These are phyloP conservation scores for Priceomyces carsonii DNA, from an alignment of 805 yeast genomes.

Conservation along the genomic window DNA sequence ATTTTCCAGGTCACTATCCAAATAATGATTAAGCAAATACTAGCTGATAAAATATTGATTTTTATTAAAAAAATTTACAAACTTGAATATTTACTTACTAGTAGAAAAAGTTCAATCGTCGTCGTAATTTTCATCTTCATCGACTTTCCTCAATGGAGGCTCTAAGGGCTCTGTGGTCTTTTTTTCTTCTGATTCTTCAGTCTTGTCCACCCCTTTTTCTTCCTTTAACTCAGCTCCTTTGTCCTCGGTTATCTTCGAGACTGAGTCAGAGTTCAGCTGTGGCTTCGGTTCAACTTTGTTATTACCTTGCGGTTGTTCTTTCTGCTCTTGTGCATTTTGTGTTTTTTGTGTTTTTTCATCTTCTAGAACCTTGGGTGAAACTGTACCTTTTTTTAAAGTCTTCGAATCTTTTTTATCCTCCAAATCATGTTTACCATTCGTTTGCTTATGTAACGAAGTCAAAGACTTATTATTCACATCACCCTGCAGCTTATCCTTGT, in stretches of 20 bases:
- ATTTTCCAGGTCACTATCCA: too few species aligned
- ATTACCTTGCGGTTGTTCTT: slow-evolving; percentile 13
- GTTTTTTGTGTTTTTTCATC: too few species aligned
- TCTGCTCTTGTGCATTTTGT: not conserved
- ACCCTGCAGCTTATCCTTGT: not conserved
- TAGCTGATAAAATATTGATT: too few species aligned
- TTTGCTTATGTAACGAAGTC: too few species aligned
- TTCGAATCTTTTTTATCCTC: slow-evolving; percentile 38
- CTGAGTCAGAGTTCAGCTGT: slow-evolving; percentile 2
- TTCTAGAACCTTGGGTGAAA: slow-evolving; percentile 1
- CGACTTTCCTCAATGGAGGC: slow-evolving; percentile 47
- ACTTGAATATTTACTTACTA: too few species aligned
- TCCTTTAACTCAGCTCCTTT: too few species aligned
- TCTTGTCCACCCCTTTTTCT: too few species aligned
- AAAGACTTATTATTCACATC: too few species aligned
- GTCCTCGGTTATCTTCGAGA: slow-evolving; percentile 2
- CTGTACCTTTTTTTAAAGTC: slow-evolving; percentile 16
- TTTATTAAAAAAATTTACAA: too few species aligned
- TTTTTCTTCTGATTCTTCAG: slow-evolving; percentile 31
- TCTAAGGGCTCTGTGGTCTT: slow-evolving; percentile 32
- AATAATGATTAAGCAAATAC: too few species aligned
- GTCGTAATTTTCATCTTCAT: slow-evolving; percentile 48
- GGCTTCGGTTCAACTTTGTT: slow-evolving; percentile 10
- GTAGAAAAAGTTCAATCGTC: too few species aligned
- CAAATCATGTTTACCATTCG: slow-evolving; percentile 34